Evolutionary conservation across 225 moss, liverwort and hornwort species (phyloP), one percentile per base, ranked within the genome.

Genomic region (Pseudisothecium myosuroides): DNA sequence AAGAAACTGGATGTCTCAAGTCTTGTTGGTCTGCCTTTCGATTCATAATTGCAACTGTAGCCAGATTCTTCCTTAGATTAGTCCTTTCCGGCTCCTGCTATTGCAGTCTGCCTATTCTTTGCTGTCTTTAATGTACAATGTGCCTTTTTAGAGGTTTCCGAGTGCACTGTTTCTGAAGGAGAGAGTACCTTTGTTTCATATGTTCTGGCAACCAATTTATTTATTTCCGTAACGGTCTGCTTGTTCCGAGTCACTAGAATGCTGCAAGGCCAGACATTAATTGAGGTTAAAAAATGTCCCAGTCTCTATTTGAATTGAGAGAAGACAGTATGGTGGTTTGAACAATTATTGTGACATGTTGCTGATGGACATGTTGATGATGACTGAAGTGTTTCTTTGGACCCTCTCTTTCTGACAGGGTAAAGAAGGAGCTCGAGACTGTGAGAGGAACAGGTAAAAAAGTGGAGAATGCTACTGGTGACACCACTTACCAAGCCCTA

Each of bases 401-500:
- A 65, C 66, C 23, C 17, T 78, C 24, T 50, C 12, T 37, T 59
- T 75, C 39, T 87, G 49, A 67, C 89, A 94, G 88, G 88, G 95
- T 96, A 80, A 99, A 92, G 89, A 90, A 92, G 62, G 92, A 93
- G 83, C 90, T 99, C 43, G 97, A 99, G 81, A 88, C 93, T 28
- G 91, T 96, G 36, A 91, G 96, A 74, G 97, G 96, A 81, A 89
- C 83, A 10, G 88, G 89, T 5, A 97, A 94, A 87, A 99, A 95
- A 77, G 97, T 99, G 49, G 95, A 97, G 59, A 95, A 92, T 88
- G 92, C 97, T n/a, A 90, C 90, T 6, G 97, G 89, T 17, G 98
- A 97, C 76, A 93, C 96, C 1, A 99, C 96, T 79, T 99, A 94
- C 50, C 96, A 96, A 89, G 95, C 97, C 14, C 62, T 99, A 28